Base-by-base conservation (phyloP, 345 rosid genomes). In the Diplotaxis tenuifolia region DNA sequence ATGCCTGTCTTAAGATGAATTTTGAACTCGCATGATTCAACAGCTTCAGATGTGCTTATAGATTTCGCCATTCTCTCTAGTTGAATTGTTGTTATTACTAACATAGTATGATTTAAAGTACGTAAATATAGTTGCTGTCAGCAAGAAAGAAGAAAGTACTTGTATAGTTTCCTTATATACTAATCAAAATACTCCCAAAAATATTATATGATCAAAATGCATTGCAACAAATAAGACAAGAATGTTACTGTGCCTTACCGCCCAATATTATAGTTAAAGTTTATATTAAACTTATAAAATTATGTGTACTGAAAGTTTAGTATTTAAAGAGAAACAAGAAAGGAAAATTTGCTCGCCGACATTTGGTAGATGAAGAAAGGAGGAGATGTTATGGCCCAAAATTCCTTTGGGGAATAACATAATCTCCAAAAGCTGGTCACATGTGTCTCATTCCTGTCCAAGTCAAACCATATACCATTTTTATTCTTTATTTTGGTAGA, bases 291-390 rank as follows among this genome's bases (percentile, higher is more conserved):
- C 27, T 31, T 42, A 7, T 7, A 25, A 36, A 50, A 50, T 5
- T 49, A 64, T 64, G 38, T 50, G 28, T 7, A 58, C 50, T 15
- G 50, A 16, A 29, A 19, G 40, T 16, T 7, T 8, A 65, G 40
- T 28, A 58, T 8, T 0, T 53, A 53, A 27, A n/a, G 32, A 14
- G 69, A 40, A 52, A 2, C 12, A 31, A 18, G 29, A 42, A 42
- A 42, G n/a, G 50, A 2, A 57, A 61, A 29, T 19, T 1, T 59
- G 74, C 15, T 77, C 80, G 76, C 80, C 80, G 80, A 77, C 80
- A 77, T 77, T 71, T 77, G 68, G 76, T 77, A 60, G 72, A 71
- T 65, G 80, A 77, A 77, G 76, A 65, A 65, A 65, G 56, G 76
- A 77, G 73, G 62, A 21, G 74, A 67, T 67, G 77, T 67, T 72